Conservation (phyloP, 441 rosid genomes). For the Macaranga tanarius region DNA sequence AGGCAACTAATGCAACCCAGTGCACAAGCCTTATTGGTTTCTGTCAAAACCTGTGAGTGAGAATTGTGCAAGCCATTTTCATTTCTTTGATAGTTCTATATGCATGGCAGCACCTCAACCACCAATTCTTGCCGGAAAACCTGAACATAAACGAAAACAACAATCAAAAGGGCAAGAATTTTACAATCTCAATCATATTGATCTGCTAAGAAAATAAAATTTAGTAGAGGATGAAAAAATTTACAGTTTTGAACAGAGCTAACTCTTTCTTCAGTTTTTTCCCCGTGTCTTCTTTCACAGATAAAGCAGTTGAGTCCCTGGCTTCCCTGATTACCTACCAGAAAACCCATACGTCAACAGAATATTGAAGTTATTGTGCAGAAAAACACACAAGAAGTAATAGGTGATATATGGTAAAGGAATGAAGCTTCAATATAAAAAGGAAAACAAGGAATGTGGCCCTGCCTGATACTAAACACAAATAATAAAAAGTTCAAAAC, state of each 20-base stretch:
- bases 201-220: neutral
- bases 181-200: constrained; percentile 1
- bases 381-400: constrained; percentile 9
- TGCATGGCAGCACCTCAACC: constrained; percentile 20
- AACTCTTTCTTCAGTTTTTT: constrained; percentile 41
- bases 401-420: neutral
- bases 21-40: neutral
- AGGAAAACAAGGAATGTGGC: neutral
- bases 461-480: neutral
- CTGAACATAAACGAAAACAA: constrained; percentile 29
- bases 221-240: neutral
- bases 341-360: constrained; percentile 20
- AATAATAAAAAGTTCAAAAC: neutral
- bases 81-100: constrained; percentile 6
- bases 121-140: constrained; percentile 36
- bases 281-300: constrained; percentile 22
- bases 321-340: constrained; percentile 44
- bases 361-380: neutral
- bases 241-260: constrained; percentile 47
- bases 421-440: constrained; percentile 1
- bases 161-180: constrained; percentile 12
- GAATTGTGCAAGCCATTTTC: neutral
- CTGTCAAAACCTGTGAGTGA: neutral
- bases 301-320: constrained; percentile 15
- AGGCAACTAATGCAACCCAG: neutral